Evolutionary conservation across 371 early-diverging fungal genomes (phyloP), one percentile per base, ranked within the genome.

Genomic region (Dichotomocladium elegans): DNA sequence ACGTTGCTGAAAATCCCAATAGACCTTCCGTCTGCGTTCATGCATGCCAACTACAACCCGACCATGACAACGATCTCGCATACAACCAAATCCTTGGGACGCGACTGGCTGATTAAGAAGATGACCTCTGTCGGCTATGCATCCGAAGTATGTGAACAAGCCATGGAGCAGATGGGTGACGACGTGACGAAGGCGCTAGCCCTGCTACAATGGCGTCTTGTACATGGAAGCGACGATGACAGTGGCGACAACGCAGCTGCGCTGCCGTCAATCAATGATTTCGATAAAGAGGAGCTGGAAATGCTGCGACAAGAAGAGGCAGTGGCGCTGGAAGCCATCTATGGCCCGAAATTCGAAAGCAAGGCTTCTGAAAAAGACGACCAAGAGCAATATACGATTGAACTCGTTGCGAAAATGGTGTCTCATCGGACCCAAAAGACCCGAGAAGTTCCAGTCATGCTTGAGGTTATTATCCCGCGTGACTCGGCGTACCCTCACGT

Each of bases 301-400:
- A 58, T 57, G 6, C 55, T 63, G 4, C 56, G 70, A 10, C 63
- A 78, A 26, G 84, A 82, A 27, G 85, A 89, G 58, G 55, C 77
- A 4, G 55, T 79, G 14, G 81, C 83, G 1, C 65, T 91, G 4
- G 85, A 79, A 35, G 79, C 88, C 10, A 87, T 91, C n/a, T 91
- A 85, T 43, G 83, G 77, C 17, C 59, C 53, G 1, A 31, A 56
- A 3, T 59, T 66, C 25, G 51, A 64, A 34, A 45, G 58, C 17
- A 41, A 53, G 15, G 48, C 58, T 9, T 40, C 33, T 2, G 66
- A 63, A 33, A 52, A 51, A 0, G 59, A 63, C 3, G 26, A 43
- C 0, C 42, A 60, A 0, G 66, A 64, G 30, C 60, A 61, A 24
- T 47, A 68, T 14, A 51, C 43, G 4, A 55, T 71, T 21, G 19